These are phyloP conservation scores for Helianthus tuberosus DNA, from an alignment of 129 eudicot species.

Conservation along the genomic window DNA sequence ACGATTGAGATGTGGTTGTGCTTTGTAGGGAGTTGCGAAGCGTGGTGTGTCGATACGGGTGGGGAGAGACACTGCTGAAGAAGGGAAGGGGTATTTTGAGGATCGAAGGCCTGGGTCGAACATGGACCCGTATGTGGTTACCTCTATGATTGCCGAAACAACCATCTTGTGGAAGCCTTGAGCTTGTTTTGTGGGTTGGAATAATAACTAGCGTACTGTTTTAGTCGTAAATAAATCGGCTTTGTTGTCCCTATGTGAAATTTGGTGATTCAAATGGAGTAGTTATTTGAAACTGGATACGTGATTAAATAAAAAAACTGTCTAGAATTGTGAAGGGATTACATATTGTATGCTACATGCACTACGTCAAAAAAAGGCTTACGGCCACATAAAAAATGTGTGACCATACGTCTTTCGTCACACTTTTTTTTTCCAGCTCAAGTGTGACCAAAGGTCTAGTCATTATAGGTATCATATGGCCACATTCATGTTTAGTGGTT, in stretches of 20 bases:
- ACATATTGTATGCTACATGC: no score
- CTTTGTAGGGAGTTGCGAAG: conserved; percentile 33
- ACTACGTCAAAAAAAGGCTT: no score
- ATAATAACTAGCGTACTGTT: background rate
- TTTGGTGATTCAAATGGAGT: no score
- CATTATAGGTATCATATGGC: no score
- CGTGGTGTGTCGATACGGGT: conserved; percentile 35
- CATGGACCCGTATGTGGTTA: conserved; percentile 48
- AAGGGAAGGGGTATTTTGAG: conserved; percentile 44
- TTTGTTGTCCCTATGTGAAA: background rate
- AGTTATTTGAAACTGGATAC: no score
- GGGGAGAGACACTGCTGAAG: conserved; percentile 35
- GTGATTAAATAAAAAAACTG: no score
- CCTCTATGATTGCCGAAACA: conserved; percentile 50
- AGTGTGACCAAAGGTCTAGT: no score
- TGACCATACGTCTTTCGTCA: no score
- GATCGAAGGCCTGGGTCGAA: conserved; percentile 42
- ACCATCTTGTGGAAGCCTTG: conserved; percentile 45
- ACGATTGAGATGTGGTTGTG: background rate
- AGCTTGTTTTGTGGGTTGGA: conserved; percentile 15
- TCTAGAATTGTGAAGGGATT: no score
- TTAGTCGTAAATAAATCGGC: background rate
- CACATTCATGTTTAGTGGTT: no score
- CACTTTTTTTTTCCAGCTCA: no score
- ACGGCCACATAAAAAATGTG: no score